A percentile compares a stretch with the other conserved stretches of the same genome.
phyloP scores from a whole-genome alignment of 768 basidiomycete genomes.

The Pilatotrama ljubarskyi region DNA sequence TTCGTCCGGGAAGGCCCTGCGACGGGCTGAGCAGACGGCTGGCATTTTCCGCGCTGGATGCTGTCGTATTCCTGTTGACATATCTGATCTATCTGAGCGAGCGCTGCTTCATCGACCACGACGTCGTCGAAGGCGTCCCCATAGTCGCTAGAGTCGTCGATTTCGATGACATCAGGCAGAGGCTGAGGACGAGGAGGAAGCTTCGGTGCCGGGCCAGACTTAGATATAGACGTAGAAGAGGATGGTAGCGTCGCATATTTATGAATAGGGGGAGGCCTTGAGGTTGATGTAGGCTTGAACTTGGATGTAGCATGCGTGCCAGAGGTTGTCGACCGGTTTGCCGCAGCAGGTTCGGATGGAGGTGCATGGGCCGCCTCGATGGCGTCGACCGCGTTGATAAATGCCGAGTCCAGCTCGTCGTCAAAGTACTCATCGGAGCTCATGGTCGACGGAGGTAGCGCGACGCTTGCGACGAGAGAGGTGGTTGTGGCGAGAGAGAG shows the following conservation, averaged over 20 bases:
- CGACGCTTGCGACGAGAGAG: not conserved
- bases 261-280: not conserved
- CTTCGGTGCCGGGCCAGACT: not conserved
- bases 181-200: not conserved
- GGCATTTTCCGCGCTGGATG: constrained; percentile 24
- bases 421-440: constrained; percentile 79
- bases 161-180: constrained; percentile 30
- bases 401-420: constrained; percentile 58
- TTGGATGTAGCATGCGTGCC: constrained; percentile 8
- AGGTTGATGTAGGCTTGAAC: not conserved
- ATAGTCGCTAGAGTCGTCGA: constrained; percentile 44
- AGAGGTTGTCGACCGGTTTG: not conserved
- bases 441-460: constrained; percentile 42
- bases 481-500: not conserved
- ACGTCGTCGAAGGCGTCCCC: constrained; percentile 41
- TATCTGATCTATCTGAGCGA: constrained; percentile 54
- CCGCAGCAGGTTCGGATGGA: constrained; percentile 19
- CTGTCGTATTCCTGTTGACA: constrained; percentile 46
- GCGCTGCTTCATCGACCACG: constrained; percentile 49
- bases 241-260: too few species aligned
- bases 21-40: constrained; percentile 33
- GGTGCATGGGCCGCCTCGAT: constrained; percentile 61
- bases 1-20: constrained; percentile 37
- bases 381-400: constrained; percentile 61
- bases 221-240: not conserved